Evolutionary conservation across 78 protist genomes (phyloP), one percentile per base, ranked within the genome.

Genomic region (Cavenderia fasciculata): DNA sequence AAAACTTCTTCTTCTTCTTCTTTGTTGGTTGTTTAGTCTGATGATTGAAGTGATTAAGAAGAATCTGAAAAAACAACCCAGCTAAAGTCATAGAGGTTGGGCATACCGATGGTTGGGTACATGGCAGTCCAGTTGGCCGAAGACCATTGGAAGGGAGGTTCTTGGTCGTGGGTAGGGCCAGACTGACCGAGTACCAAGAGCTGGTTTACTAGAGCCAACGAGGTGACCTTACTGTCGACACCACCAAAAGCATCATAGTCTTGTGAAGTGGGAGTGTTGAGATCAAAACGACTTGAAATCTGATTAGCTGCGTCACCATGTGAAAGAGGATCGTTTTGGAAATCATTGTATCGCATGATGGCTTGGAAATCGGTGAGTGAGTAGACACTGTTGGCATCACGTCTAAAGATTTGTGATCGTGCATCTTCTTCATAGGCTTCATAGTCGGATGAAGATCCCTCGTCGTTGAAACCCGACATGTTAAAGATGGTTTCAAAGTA

Each of bases 331-430:
- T 96, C 97, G 33, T 61, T 40, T 65, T 86, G 71, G 77, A 44
- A 96, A 38, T 94, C 84, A 54, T 96, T 96, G 77, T 90, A 96
- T n/a, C 96, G 38, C 95, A 96, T 84, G n/a, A 94, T 88, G 12
- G 57, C 68, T 65, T 86, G 72, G 62, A 87, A 79, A 65, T 77
- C 49, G 5, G 29, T 44, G 6, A 96, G 0, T 8, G 79, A n/a
- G 34, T 71, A 63, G n/a, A 86, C 92, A 43, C 72, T 86, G 46
- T 71, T 71, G 0, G 79, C 86, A 59, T 86, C 92, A 46, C 92
- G 57, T 54, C 85, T 56, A 31, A 86, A 72, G 43, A 94, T 91
- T 75, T 76, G 61, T 4, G 92, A 52, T 25, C 96, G 70, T 33
- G 95, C 62, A 54, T 86, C 73, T 4, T 27, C 49, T 40, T 92